Conservation (phyloP, 2,329 filamentous ascomycete genomes). For the Microdochium trichocladiopsis region DNA sequence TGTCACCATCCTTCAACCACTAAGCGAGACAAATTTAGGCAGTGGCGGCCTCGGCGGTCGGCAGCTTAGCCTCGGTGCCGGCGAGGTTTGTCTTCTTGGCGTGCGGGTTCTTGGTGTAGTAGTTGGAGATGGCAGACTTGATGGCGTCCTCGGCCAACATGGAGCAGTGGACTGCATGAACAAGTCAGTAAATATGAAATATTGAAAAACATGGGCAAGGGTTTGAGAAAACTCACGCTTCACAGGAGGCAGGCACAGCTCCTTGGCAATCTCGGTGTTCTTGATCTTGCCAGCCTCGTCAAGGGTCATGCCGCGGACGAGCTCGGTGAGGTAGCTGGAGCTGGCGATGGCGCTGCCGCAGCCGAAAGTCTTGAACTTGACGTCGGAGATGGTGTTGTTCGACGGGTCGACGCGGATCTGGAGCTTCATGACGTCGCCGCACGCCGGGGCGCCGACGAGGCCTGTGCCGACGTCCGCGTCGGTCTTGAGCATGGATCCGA, state of each 20-base stretch:
- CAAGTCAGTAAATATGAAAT: not conserved
- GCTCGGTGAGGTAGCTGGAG: slow-evolving; percentile 87
- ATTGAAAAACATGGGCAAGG: not conserved
- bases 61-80: slow-evolving; percentile 63
- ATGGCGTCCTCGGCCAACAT: slow-evolving; percentile 92
- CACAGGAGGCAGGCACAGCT: slow-evolving; percentile 73
- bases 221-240: slow-evolving; percentile 49
- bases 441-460: slow-evolving; percentile 80
- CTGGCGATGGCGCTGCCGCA: slow-evolving; percentile 86
- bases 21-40: slow-evolving; percentile 2
- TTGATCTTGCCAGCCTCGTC: slow-evolving; percentile 89
- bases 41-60: slow-evolving; percentile 38
- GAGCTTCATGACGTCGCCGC: slow-evolving; percentile 89
- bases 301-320: slow-evolving; percentile 92
- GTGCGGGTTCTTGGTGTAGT: slow-evolving; percentile 84
- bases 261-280: slow-evolving; percentile 98
- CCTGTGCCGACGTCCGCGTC: slow-evolving; percentile 67
- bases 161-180: slow-evolving; percentile 68
- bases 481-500: slow-evolving; percentile 67
- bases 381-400: slow-evolving; percentile 68
- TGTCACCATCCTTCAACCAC: no score
- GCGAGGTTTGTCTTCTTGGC: slow-evolving; percentile 67
- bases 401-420: slow-evolving; percentile 77
- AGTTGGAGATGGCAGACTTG: slow-evolving; percentile 85
- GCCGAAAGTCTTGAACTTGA: slow-evolving; percentile 82